Evolutionary conservation across 768 basidiomycete species (phyloP), one percentile per base, ranked within the genome.

Genomic region (Heimioporus sp.): DNA sequence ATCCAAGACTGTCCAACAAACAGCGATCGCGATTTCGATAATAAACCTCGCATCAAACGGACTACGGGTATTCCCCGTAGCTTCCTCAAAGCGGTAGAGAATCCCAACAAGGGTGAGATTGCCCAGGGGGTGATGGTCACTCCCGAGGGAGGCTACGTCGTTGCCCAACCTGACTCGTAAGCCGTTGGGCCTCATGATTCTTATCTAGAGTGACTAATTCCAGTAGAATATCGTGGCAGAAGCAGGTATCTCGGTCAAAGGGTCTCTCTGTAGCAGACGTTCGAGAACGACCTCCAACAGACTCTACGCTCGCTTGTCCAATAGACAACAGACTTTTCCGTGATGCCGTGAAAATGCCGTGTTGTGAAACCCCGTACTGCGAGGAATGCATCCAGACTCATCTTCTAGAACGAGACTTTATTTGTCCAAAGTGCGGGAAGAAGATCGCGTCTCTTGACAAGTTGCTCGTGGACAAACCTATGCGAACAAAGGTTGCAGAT

Each of bases 1-100:
- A 99, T 99, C 57, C 95, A 99, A 66, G 92, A 97, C 56, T 99
- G 97, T 67, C 97, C 97, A 2, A 97, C 94, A 7, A 98, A 98
- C 67, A 94, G 88, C 61, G 92, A 99, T 65, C 87, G 92, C 46
- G 92, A 95, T 44, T 97, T 87, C 58, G 92, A 96, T 69, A 88
- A 98, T 63, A 78, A 89, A 51, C 96, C 96, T 43, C 87, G 95
- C 24, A 95, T 99, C 68, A 98, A 98, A 67, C 81, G 97, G 46
- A 98, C 97, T 5, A 99, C 97, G 10, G 97, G 97, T 71, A 99
- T 99, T 55, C 97, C 97, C 5, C 82, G 95, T 58, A 95, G 92
- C 66, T 98, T 99, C 83, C 75, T 99, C 49, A 97, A 97, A 69
- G 87, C 93, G 0, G 94, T 98, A 24, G 94, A 97, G 50, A 90